Conservation (phyloP, 2,329 filamentous ascomycete genomes). For the Aphanocladium album region DNA sequence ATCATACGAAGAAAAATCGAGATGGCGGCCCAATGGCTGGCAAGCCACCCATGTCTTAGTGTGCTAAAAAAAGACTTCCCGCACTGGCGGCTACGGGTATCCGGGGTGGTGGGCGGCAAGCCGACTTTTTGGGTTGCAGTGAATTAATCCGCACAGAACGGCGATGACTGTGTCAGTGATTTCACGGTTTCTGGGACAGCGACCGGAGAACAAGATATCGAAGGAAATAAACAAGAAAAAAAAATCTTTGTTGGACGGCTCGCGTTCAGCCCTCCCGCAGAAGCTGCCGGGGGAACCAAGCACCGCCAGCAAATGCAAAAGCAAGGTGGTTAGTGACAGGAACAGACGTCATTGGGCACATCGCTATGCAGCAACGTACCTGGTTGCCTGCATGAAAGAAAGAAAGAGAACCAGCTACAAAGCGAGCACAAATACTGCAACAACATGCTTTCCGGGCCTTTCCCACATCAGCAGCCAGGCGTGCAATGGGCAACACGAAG, state of each 20-base stretch:
- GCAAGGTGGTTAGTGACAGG: background rate
- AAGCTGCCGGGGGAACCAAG: background rate
- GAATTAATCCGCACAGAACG: background rate
- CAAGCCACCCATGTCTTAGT: background rate
- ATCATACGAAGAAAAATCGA: background rate
- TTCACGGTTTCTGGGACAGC: too few relatives aligned
- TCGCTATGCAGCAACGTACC: background rate
- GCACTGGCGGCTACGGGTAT: conserved; percentile 4
- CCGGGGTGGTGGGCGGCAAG: conserved; percentile 7
- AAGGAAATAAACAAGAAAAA: background rate
- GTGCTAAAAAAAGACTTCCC: conserved; percentile 13
- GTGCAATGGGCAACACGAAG: background rate
- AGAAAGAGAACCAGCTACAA: background rate
- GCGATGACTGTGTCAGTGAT: background rate
- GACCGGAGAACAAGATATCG: background rate
- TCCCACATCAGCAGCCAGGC: too few relatives aligned
- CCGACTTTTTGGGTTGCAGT: background rate
- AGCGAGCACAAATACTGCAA: background rate
- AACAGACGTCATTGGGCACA: background rate
- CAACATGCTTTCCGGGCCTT: background rate
- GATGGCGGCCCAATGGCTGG: background rate
- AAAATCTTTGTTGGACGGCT: background rate
- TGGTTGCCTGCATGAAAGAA: background rate
- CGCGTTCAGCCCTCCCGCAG: background rate
- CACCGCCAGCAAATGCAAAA: background rate